Conservation (phyloP, 2,329 filamentous ascomycete genomes). For the Cladosporium sp. region DNA sequence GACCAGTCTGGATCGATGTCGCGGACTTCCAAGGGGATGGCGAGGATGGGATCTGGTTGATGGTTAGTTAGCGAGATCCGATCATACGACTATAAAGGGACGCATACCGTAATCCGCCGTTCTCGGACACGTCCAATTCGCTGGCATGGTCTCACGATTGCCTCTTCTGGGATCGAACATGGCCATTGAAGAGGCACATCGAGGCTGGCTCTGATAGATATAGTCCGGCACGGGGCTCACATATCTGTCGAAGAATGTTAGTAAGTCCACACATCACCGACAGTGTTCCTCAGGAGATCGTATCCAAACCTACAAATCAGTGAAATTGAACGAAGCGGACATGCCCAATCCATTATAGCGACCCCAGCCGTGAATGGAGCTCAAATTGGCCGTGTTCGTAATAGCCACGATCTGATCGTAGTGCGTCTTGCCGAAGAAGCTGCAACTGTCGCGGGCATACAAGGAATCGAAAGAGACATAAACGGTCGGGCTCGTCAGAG, state of each 20-base stretch:
- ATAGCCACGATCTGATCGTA: constrained; percentile 16
- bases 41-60: background rate
- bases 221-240: background rate
- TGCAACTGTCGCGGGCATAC: constrained; percentile 17
- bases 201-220: constrained; percentile 1
- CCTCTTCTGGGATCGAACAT: background rate
- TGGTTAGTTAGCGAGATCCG: background rate
- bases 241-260: background rate
- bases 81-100: background rate
- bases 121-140: constrained; percentile 1
- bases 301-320: constrained; percentile 6
- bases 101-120: background rate
- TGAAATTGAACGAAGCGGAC: constrained; percentile 6
- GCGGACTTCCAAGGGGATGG: constrained; percentile 2
- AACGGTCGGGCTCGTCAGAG: constrained; percentile 17
- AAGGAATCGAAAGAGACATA: constrained; percentile 18
- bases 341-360: background rate
- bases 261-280: too few relatives aligned
- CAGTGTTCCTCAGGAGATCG: too few relatives aligned
- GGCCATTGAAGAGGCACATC: background rate
- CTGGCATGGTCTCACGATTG: background rate
- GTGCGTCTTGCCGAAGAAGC: constrained; percentile 12
- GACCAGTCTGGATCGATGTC: background rate
- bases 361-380: constrained; percentile 1
- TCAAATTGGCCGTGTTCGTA: constrained; percentile 12